Base-by-base conservation (phyloP, 2,329 filamentous ascomycete genomes). In the Cytospora schulzeri region DNA sequence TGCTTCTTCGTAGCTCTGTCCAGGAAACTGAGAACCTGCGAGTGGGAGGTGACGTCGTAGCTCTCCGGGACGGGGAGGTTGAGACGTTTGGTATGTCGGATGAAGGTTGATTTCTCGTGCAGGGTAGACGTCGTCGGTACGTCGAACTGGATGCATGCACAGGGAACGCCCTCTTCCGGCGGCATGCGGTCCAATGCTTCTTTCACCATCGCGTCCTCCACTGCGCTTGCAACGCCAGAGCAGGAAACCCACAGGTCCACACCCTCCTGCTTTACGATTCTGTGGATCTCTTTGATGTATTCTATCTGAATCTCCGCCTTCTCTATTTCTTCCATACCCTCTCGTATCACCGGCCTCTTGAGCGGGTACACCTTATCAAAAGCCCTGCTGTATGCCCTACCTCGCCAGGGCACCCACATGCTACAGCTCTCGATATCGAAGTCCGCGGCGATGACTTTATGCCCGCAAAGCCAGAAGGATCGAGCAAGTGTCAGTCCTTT, bases 221-320 rank as follows among this genome's bases (percentile, higher is more conserved):
- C 75, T 0, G 87, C 87, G 0, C 84, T 85, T 1, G 83, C 81
- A 11, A 90, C 86, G n/a, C 86, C 88, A 0, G 89, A 91, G 70
- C 89, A 91, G 24, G 86, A 88, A 3, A 93, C 85, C 90, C 90
- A 93, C 3, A 93, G 75, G 63, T 91, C 84, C 5, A 91, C 82
- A 0, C 81, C 78, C 67, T 93, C 88, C 0, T 76, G 73, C 7
- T 79, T 72, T 50, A 92, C 80, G 29, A 92, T 65, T 17, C 35
- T 33, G 50, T 38, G 45, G 19, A 65, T 15, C 11, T 62, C 62
- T 14, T 12, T 11, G n/a, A 24, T 38, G n/a, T 66, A 66, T 14
- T 56, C 81, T 11, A 84, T 75, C 1, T 90, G 73, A 4, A 93
- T 73, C 0, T 78, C 77, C 17, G 80, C 75, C 17, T 85, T 79